phyloP scores from a whole-genome alignment of 116 monocot species.

The Papilionanthe hybrid region DNA sequence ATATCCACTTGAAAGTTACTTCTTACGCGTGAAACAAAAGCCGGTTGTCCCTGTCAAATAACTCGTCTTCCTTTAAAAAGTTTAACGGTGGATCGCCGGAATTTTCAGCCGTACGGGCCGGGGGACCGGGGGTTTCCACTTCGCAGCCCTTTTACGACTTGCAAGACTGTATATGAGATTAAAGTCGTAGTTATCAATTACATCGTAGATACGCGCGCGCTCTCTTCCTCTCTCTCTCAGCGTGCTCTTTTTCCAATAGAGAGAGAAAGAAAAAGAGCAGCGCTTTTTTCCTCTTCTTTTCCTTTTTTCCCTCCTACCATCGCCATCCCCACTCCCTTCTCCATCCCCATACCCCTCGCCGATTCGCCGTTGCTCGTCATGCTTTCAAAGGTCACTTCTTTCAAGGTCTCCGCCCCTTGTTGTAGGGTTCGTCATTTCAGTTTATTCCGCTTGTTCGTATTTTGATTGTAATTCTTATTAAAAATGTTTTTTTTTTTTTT shows the following conservation, averaged over 20 bases:
- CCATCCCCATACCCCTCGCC: background rate
- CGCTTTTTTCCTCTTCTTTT: background rate
- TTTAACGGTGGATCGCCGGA: background rate
- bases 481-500: background rate
- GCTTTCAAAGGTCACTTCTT: constrained; percentile 6
- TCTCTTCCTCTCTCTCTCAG: background rate
- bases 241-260: background rate
- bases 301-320: background rate
- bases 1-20: no score
- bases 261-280: background rate
- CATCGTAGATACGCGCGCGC: background rate
- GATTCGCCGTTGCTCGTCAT: background rate
- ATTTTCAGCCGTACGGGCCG: background rate
- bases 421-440: background rate
- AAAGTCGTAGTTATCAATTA: background rate
- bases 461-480: background rate
- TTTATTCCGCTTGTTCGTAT: background rate
- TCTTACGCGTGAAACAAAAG: no score
- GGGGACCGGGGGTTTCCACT: background rate
- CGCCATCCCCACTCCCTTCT: background rate
- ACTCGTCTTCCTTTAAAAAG: no score
- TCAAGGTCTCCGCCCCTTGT: background rate
- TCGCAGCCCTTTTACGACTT: background rate
- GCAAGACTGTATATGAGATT: background rate
- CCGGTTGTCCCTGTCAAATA: no score